phyloP scores from a whole-genome alignment of 306 rosid species.

The Cicer cuneatum region DNA sequence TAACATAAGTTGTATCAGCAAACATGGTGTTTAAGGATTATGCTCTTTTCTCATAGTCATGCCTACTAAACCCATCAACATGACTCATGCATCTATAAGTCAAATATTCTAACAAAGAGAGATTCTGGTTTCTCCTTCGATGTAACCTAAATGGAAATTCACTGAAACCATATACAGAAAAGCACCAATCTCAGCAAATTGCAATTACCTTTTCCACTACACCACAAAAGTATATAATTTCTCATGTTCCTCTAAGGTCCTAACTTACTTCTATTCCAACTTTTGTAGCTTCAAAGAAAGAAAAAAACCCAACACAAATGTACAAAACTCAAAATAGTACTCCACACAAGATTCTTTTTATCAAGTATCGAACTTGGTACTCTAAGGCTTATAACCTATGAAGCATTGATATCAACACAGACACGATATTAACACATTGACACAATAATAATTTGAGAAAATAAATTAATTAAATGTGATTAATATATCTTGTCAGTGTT shows the following conservation, averaged over 20 bases:
- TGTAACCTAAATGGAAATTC: conserved; percentile 9
- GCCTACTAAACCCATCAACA: conserved; percentile 1
- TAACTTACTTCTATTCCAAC: not conserved
- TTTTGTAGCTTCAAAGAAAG: conserved; percentile 30
- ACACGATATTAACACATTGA: too few species aligned
- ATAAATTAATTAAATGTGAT: too few species aligned
- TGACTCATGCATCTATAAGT: not conserved
- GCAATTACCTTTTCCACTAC: not conserved
- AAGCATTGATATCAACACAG: accelerated
- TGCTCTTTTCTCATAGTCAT: not conserved
- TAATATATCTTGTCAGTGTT: too few species aligned
- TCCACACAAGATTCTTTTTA: not conserved
- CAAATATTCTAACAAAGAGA: conserved; percentile 4
- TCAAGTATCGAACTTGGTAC: too few species aligned
- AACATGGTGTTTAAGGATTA: not conserved
- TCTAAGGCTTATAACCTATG: too few species aligned
- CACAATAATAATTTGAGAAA: too few species aligned
- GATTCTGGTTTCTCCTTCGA: not conserved
- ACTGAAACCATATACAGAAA: conserved; percentile 6
- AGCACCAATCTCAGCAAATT: conserved; percentile 26
- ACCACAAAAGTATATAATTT: not conserved
- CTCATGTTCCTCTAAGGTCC: not conserved
- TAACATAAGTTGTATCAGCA: not conserved
- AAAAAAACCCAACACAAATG: not conserved
- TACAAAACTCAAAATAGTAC: not conserved